phyloP scores from a whole-genome alignment of 805 yeast genomes.

The Jamesozyma gamospora region DNA sequence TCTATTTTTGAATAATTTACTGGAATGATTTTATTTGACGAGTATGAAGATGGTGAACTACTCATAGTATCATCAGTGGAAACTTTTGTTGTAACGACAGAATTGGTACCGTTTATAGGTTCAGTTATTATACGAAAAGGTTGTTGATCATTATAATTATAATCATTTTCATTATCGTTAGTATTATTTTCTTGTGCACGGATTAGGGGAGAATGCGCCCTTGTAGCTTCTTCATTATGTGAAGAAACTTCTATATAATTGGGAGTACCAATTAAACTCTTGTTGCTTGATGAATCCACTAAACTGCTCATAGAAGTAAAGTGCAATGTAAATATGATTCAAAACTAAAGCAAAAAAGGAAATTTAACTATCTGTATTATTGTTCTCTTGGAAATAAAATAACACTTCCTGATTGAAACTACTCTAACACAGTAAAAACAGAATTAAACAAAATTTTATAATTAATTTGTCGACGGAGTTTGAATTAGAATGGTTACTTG shows the following conservation, averaged over 20 bases:
- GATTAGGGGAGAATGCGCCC: no score
- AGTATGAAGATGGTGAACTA: constrained; percentile 11
- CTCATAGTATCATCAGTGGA: constrained; percentile 12
- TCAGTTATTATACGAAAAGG: not conserved
- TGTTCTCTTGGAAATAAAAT: no score
- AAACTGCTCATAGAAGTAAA: not conserved
- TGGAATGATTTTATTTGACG: constrained; percentile 2
- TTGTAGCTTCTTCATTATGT: not conserved
- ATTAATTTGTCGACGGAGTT: no score
- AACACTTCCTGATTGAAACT: no score
- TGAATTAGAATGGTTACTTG: no score
- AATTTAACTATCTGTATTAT: no score
- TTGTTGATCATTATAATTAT: no score
- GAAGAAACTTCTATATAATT: not conserved
- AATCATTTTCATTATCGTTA: not conserved
- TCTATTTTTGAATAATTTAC: not conserved
- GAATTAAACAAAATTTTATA: no score
- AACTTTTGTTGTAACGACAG: constrained; percentile 8
- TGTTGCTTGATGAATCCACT: not conserved
- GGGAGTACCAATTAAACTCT: not conserved
- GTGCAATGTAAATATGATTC: no score
- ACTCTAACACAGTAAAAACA: no score
- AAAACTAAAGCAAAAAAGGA: no score
- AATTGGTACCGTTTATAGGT: constrained; percentile 3
- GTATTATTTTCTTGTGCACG: not conserved